Percentiles rank a stretch among this genome's conserved stretches.
Conservation (phyloP, 1,284 basidiomycete species). For the Sporisorium exsertum region DNA sequence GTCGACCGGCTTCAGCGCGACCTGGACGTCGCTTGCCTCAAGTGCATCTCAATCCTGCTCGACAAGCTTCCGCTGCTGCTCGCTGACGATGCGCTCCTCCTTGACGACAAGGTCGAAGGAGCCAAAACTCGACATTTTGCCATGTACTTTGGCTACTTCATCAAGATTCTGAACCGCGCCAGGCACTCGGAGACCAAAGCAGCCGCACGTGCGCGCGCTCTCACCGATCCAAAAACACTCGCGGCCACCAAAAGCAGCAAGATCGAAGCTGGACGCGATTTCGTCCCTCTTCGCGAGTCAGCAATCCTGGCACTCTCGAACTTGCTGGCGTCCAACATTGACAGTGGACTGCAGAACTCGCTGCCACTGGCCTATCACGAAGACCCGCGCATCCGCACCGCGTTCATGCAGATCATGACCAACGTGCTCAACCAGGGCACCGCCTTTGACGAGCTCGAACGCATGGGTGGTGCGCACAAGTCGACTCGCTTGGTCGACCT, state of each 20-base stretch:
- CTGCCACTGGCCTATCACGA: slow-evolving; percentile 82
- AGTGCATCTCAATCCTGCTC: slow-evolving; percentile 62
- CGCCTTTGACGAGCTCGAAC: slow-evolving; percentile 68
- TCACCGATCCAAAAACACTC: slow-evolving; percentile 18
- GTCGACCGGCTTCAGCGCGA: slow-evolving; percentile 61
- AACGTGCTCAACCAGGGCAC: slow-evolving; percentile 81
- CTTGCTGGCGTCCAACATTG: slow-evolving; percentile 84
- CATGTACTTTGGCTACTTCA: slow-evolving; percentile 64
- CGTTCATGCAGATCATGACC: slow-evolving; percentile 89
- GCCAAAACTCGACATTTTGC: slow-evolving; percentile 65
- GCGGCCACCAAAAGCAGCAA: slow-evolving; percentile 21
- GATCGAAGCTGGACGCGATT: slow-evolving; percentile 25
- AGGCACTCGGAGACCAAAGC: slow-evolving; percentile 45
- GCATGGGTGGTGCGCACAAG: slow-evolving; percentile 51
- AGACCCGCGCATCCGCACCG: slow-evolving; percentile 79
- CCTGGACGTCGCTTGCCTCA: slow-evolving; percentile 62
- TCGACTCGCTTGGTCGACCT: slow-evolving; percentile 58
- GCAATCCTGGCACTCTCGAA: slow-evolving; percentile 77
- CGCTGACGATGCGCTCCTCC: slow-evolving; percentile 61
- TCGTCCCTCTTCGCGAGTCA: slow-evolving; percentile 53
- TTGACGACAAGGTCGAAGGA: slow-evolving; percentile 66
- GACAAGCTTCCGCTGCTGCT: slow-evolving; percentile 62
- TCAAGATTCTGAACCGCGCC: slow-evolving; percentile 65
- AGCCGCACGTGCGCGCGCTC: slow-evolving; percentile 17
- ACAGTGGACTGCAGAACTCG: slow-evolving; percentile 89